phyloP scores from a whole-genome alignment of 73 alveolate species.

The Breviolum minutum region DNA sequence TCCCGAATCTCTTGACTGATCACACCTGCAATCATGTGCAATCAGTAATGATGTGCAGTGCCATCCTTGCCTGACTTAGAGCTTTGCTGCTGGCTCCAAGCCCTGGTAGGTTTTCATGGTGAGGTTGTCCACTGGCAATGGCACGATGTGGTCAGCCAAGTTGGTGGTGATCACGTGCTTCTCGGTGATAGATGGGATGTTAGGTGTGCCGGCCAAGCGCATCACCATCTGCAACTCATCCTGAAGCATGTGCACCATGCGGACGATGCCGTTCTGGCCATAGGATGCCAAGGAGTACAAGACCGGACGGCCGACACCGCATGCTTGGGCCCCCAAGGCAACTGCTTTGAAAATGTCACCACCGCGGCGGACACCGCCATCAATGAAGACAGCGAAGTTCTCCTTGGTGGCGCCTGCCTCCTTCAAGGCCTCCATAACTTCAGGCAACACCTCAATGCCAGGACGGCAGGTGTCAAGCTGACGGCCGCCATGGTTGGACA shows the following conservation, averaged over 20 bases:
- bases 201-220: slow-evolving; percentile 89
- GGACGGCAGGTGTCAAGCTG: slow-evolving; percentile 65
- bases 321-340: slow-evolving; percentile 77
- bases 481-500: slow-evolving; percentile 82
- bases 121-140: slow-evolving; percentile 85
- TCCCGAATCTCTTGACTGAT: not conserved
- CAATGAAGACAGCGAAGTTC: slow-evolving; percentile 96
- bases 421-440: slow-evolving; percentile 50
- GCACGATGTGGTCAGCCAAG: slow-evolving; percentile 95
- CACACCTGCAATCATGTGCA: not conserved
- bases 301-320: slow-evolving; percentile 88
- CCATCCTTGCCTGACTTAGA: not conserved
- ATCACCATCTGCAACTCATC: slow-evolving; percentile 88
- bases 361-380: slow-evolving; percentile 99
- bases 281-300: slow-evolving; percentile 82
- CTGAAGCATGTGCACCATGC: slow-evolving; percentile 80
- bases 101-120: slow-evolving; percentile 91
- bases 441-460: slow-evolving; percentile 67
- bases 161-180: slow-evolving; percentile 92
- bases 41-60: not conserved
- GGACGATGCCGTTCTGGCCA: slow-evolving; percentile 81
- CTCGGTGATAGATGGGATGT: slow-evolving; percentile 84
- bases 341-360: slow-evolving; percentile 97
- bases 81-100: slow-evolving; percentile 91
- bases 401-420: slow-evolving; percentile 88